A percentile compares a stretch with the other conserved stretches of the same genome.
These are phyloP conservation scores for Dalbergia cochinchinensis DNA, from an alignment of 306 rosid genomes.

Conservation along the genomic window DNA sequence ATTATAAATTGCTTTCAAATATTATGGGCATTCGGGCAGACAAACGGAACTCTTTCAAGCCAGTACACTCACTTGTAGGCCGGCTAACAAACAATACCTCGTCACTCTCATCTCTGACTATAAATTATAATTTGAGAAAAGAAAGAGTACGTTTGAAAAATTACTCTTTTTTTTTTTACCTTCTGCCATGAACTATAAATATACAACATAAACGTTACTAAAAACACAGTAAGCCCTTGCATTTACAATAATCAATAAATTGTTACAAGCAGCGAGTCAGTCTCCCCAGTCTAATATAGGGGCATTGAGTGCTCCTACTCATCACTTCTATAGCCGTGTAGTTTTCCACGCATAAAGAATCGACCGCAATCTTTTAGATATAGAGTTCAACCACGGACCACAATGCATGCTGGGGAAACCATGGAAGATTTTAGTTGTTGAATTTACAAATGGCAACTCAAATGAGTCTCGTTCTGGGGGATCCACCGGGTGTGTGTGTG, in stretches of 20 bases:
- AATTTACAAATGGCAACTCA: conserved; percentile 65
- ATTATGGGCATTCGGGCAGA: conserved; percentile 15
- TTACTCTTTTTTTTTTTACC: conserved; percentile 4
- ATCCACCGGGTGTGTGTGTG: conserved; percentile 76
- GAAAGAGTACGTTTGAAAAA: conserved; percentile 36
- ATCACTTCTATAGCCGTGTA: conserved; percentile 20
- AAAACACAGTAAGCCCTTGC: conserved; percentile 47
- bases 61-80: background rate
- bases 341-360: conserved; percentile 10
- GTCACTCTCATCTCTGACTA: conserved; percentile 8
- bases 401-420: conserved; percentile 51
- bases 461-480: conserved; percentile 79
- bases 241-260: conserved; percentile 57
- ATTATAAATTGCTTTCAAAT: conserved; percentile 33
- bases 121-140: conserved; percentile 8
- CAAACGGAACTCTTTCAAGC: background rate
- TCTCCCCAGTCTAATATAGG: conserved; percentile 37
- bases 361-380: conserved; percentile 18
- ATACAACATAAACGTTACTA: conserved; percentile 50
- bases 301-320: conserved; percentile 20
- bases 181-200: conserved; percentile 50
- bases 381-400: conserved; percentile 41
- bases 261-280: conserved; percentile 47
- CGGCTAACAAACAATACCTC: conserved; percentile 12
- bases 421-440: conserved; percentile 39